These are phyloP conservation scores for Paspalum vaginatum DNA, from an alignment of 176 grass and related monocot species.

Conservation along the genomic window DNA sequence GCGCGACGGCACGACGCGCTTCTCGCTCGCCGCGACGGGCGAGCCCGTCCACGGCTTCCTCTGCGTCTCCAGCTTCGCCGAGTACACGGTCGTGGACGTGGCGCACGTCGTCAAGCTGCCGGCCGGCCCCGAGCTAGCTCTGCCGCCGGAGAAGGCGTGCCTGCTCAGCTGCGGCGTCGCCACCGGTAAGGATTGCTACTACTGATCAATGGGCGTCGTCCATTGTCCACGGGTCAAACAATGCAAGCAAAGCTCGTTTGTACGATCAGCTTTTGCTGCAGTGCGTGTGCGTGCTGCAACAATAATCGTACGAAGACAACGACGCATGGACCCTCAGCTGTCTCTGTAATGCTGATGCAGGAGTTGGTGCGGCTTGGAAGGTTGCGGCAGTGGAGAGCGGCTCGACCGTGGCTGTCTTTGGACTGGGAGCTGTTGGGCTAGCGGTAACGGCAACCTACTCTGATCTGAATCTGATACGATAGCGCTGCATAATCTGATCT, in stretches of 20 bases:
- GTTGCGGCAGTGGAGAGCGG: slow-evolving; percentile 45
- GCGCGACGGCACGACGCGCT: slow-evolving; percentile 55
- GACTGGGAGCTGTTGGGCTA: slow-evolving; percentile 68
- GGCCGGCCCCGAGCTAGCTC: neutral
- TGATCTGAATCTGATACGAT: neutral
- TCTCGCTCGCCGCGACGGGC: slow-evolving; percentile 52
- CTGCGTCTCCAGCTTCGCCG: slow-evolving; percentile 62
- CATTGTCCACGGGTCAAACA: no score
- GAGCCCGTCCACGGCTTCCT: slow-evolving; percentile 58
- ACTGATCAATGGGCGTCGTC: no score
- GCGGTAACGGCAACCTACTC: slow-evolving; percentile 48
- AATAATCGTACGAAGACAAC: no score
- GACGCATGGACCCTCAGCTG: no score
- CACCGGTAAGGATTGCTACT: no score
- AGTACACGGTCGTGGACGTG: slow-evolving; percentile 74
- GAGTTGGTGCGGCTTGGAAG: slow-evolving; percentile 68
- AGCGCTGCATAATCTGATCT: neutral
- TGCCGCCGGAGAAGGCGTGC: slow-evolving; percentile 52
- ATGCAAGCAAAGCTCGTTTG: no score
- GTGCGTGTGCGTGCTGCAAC: no score
- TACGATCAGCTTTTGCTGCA: no score
- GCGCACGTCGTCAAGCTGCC: slow-evolving; percentile 48
- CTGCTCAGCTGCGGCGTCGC: slow-evolving; percentile 72
- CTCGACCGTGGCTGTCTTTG: slow-evolving; percentile 63
- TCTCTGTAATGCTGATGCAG: slow-evolving; percentile 10